Conservation (phyloP, 129 eudicot genomes). For the Ambrosia trifida region DNA sequence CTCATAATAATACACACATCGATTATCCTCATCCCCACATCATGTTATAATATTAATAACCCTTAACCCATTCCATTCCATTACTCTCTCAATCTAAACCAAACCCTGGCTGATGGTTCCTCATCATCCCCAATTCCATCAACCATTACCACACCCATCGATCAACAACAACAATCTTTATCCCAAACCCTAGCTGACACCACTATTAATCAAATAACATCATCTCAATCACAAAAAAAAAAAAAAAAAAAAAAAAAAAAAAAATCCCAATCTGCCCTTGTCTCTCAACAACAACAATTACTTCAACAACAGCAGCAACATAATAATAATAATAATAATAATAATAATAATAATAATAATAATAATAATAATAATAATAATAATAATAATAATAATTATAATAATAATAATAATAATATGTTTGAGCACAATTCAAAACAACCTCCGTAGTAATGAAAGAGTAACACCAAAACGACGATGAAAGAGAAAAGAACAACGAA, state of each 20-base stretch:
- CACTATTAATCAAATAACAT: slow-evolving; percentile 40
- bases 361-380: slow-evolving; percentile 37
- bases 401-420: too few species aligned
- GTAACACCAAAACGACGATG: too few species aligned
- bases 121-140: slow-evolving; percentile 42
- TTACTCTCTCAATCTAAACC: background rate
- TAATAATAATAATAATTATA: too few species aligned
- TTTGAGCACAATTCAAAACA: too few species aligned
- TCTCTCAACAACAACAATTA: slow-evolving; percentile 41
- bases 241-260: too few species aligned
- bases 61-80: background rate
- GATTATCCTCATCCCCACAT: too few species aligned
- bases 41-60: background rate
- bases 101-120: slow-evolving; percentile 31
- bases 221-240: slow-evolving; percentile 34
- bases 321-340: slow-evolving; percentile 7
- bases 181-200: slow-evolving; percentile 35
- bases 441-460: too few species aligned
- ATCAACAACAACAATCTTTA: slow-evolving; percentile 31
- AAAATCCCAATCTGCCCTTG: slow-evolving; percentile 30
- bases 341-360: slow-evolving; percentile 36
- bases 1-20: too few species aligned
- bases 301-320: too few species aligned
- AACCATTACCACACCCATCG: slow-evolving; percentile 13
- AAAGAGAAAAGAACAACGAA: too few species aligned